Base-by-base conservation (phyloP, 495 filamentous ascomycete species). In the Halenospora varia region DNA sequence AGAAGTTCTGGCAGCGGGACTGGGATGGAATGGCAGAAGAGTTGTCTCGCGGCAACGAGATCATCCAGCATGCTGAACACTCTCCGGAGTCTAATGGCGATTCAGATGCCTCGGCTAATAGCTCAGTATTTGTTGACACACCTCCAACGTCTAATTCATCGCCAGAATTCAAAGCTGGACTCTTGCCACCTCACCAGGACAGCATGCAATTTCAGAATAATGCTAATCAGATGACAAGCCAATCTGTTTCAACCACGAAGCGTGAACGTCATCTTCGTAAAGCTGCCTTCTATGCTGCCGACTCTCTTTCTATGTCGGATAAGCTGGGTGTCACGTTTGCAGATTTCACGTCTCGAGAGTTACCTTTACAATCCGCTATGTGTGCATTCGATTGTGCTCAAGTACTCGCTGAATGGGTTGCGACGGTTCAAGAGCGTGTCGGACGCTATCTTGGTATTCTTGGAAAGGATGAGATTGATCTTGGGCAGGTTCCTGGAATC, bases 371-470 rank as follows among this genome's bases (percentile, higher is more conserved):
- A 62, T 92, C 91, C 13, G 90, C 89, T 6, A 86, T 98, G 81
- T 97, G 92, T 69, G 82, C 88, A 11, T 96, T 96, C 68, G 94
- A 98, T 65, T 97, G 94, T 64, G 88, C 92, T n/a, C 91, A 96
- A 66, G 91, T 98, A 0, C 84, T 98, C 22, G 93, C 94, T 0
- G 94, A 98, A 71, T 98, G 94, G 94, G 82, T 95, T 42, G 88
- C 88, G 13, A 96, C 93, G 0, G 87, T 98, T 10, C 94, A 98
- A 70, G 92, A 97, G 69, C 88, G 94, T 10, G 89, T 97, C 48
- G 95, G 93, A 0, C 82, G 86, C 2, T 95, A 90, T 64, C 72
- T 97, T 8, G 94, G 94, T 2, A 81, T 96, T 8, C 80, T 98
- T 17, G 92, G 94, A 23, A 86, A 83, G 45, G 90, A 96, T 48